phyloP scores from a whole-genome alignment of 352 stramenopile genomes.

The Globisporangium radiosum region DNA sequence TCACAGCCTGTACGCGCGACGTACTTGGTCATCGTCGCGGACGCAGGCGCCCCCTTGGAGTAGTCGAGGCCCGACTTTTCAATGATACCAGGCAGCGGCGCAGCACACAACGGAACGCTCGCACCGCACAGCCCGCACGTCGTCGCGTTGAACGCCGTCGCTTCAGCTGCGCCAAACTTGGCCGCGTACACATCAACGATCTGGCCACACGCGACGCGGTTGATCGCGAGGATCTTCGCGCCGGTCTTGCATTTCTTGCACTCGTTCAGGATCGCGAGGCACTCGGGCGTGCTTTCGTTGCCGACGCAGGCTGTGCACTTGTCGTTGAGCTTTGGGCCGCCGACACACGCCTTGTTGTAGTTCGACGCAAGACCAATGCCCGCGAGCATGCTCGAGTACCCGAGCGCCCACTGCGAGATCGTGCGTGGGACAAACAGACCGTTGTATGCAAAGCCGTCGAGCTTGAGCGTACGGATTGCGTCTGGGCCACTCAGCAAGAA shows the following conservation, averaged over 20 bases:
- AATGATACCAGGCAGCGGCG: constrained; percentile 43
- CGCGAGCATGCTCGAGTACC: constrained; percentile 20
- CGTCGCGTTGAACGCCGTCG: constrained; percentile 17
- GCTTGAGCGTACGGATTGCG: constrained; percentile 2
- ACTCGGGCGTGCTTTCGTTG: constrained; percentile 21
- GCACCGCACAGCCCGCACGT: constrained; percentile 38
- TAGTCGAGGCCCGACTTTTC: constrained; percentile 53
- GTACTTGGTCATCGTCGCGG: constrained; percentile 28
- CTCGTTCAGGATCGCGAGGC: constrained; percentile 26
- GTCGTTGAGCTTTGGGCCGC: constrained; percentile 18
- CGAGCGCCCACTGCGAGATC: constrained; percentile 19
- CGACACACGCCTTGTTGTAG: constrained; percentile 12
- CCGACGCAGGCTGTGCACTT: constrained; percentile 36
- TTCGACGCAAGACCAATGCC: constrained; percentile 16
- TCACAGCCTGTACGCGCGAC: constrained; percentile 42
- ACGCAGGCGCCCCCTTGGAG: constrained; percentile 20
- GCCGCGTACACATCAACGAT: constrained; percentile 36
- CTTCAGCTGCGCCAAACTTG: constrained; percentile 28
- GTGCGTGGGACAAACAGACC: constrained; percentile 17
- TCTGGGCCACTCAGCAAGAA: constrained; percentile 5
- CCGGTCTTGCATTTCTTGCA: constrained; percentile 42
- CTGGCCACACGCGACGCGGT: constrained; percentile 32
- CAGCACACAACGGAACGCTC: constrained; percentile 37
- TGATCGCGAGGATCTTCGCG: constrained; percentile 31
- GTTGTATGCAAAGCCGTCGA: constrained; percentile 18